These are phyloP conservation scores for Didymella lethalis DNA, from an alignment of 2,329 filamentous ascomycete genomes.

Conservation along the genomic window DNA sequence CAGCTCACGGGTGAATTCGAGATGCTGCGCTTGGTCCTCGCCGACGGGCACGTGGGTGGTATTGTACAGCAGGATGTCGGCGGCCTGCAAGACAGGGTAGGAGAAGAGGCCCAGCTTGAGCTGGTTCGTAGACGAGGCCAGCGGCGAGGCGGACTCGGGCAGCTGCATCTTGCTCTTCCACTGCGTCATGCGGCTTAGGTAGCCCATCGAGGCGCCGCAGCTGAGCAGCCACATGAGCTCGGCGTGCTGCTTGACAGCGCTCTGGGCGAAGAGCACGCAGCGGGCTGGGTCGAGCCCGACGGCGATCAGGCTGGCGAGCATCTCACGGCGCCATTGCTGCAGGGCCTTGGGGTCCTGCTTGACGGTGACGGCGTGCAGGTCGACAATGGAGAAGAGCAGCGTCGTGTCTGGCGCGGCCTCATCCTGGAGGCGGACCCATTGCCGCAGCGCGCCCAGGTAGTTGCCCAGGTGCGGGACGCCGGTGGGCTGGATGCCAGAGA, in stretches of 20 bases:
- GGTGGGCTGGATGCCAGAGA: constrained; percentile 97
- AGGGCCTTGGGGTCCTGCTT: constrained; percentile 69
- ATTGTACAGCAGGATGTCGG: constrained; percentile 85
- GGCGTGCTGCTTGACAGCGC: constrained; percentile 76
- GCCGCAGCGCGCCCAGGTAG: constrained; percentile 85
- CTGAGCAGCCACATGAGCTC: constrained; percentile 98
- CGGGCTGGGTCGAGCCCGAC: constrained; percentile 82
- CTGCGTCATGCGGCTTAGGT: constrained; percentile 97
- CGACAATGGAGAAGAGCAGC: constrained; percentile 86
- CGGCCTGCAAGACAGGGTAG: constrained; percentile 94
- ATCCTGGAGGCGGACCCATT: constrained; percentile 86
- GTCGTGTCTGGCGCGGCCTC: constrained; percentile 63
- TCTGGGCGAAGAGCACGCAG: constrained; percentile 84
- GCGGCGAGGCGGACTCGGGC: constrained; percentile 63
- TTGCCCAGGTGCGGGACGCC: constrained; percentile 94
- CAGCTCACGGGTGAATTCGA: constrained; percentile 89
- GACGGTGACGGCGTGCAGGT: constrained; percentile 90
- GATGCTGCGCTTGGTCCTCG: constrained; percentile 92
- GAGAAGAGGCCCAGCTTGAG: constrained; percentile 92
- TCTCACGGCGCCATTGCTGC: constrained; percentile 72
- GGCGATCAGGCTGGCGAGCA: constrained; percentile 80
- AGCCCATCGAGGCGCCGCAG: constrained; percentile 89
- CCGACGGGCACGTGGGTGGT: constrained; percentile 96
- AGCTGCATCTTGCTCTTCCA: constrained; percentile 89
- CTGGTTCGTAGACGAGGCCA: constrained; percentile 60